Evolutionary conservation across 371 early-diverging fungal species (phyloP).

Genomic region (Syncephalastrum contaminatum): DNA sequence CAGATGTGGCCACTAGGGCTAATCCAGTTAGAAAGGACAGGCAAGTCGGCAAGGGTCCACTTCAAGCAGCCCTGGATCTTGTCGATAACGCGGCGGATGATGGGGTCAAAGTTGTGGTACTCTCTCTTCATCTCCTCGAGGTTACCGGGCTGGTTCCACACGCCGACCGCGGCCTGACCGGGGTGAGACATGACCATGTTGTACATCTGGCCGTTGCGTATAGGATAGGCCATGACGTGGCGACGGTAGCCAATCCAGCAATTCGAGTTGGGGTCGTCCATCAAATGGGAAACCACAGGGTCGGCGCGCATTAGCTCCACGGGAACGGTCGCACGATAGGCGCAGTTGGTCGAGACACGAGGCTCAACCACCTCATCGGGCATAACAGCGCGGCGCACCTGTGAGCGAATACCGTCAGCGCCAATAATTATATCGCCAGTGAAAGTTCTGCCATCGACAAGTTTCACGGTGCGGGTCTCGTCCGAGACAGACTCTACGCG

Average conservation of each 20-base stretch:
- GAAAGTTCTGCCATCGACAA: slow-evolving; percentile 13
- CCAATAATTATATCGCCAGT: slow-evolving; percentile 25
- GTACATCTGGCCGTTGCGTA: slow-evolving; percentile 24
- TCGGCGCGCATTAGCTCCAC: slow-evolving; percentile 23
- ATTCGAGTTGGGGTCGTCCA: slow-evolving; percentile 29
- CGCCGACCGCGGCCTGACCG: slow-evolving; percentile 20
- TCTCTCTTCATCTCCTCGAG: slow-evolving; percentile 28
- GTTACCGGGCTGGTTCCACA: slow-evolving; percentile 27
- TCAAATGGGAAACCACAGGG: slow-evolving; percentile 20
- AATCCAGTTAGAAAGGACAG: slow-evolving; percentile 26
- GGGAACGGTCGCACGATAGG: slow-evolving; percentile 31
- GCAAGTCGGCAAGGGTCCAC: slow-evolving; percentile 32
- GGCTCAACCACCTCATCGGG: slow-evolving; percentile 20
- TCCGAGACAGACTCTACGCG: slow-evolving; percentile 22
- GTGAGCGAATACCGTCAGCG: slow-evolving; percentile 31
- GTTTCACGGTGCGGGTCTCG: slow-evolving; percentile 8
- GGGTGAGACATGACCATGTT: slow-evolving; percentile 32
- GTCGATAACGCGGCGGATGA: slow-evolving; percentile 19
- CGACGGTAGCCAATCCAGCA: slow-evolving; percentile 32
- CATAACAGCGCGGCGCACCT: slow-evolving; percentile 25
- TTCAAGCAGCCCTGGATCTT: slow-evolving; percentile 22
- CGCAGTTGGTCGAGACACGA: slow-evolving; percentile 26
- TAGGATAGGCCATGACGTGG: slow-evolving; percentile 30
- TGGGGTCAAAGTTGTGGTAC: slow-evolving; percentile 24
- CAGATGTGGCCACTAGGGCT: slow-evolving; percentile 19